Conservation (phyloP, 177 flowering plant species). For the Vitis hybrid region DNA sequence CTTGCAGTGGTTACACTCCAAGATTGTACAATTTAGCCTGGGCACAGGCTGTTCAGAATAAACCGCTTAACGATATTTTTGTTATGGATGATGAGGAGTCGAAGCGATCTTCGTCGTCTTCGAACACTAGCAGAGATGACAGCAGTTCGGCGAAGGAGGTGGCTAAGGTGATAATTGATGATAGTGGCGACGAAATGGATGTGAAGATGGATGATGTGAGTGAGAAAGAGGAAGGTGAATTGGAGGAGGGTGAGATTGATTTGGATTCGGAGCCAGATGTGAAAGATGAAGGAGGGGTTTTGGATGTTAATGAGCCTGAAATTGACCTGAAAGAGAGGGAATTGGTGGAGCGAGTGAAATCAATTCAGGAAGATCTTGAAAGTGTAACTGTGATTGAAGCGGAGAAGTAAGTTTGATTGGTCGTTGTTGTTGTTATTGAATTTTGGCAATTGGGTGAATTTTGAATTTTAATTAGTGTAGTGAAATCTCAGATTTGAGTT, state of each 20-base stretch:
- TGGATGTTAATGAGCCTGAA: slow-evolving; percentile 8
- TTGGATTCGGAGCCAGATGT: slow-evolving; percentile 47
- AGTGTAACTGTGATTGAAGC: slow-evolving; percentile 42
- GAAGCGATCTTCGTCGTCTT: slow-evolving; percentile 18
- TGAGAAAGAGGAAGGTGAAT: slow-evolving; percentile 80
- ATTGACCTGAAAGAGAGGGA: slow-evolving; percentile 16
- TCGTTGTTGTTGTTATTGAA: slow-evolving; percentile 4
- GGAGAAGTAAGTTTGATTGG: slow-evolving; percentile 57
- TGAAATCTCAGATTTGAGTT: neutral
- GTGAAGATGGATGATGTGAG: slow-evolving; percentile 20
- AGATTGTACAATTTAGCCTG: slow-evolving; percentile 78
- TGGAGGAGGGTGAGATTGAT: slow-evolving; percentile 99
- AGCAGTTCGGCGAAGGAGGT: slow-evolving; percentile 16
- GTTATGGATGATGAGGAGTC: slow-evolving; percentile 36
- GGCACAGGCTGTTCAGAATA: slow-evolving; percentile 90
- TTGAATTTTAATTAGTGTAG: neutral
- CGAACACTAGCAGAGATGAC: slow-evolving; percentile 10
- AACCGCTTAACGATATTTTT: slow-evolving; percentile 55
- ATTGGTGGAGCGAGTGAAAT: slow-evolving; percentile 36
- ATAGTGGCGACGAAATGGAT: slow-evolving; percentile 39
- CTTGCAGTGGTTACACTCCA: slow-evolving; percentile 38
- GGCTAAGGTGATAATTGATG: slow-evolving; percentile 39
- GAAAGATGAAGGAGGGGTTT: slow-evolving; percentile 13
- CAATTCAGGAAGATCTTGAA: slow-evolving; percentile 43
- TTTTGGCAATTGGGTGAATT: neutral